Evolutionary conservation across 805 yeast species (phyloP).

Genomic region (Saturnispora halmiae): DNA sequence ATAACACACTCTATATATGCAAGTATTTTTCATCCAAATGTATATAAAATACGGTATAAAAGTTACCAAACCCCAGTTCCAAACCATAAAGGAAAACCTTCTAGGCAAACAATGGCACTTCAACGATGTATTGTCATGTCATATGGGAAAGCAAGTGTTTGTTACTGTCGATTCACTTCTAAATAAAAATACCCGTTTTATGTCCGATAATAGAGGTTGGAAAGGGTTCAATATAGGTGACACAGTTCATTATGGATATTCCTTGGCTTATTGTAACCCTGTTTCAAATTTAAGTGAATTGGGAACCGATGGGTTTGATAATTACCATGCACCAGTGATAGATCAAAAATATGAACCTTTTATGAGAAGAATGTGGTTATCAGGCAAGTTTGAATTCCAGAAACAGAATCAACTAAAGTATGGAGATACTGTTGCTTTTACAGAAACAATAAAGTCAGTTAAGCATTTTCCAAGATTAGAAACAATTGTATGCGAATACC

Average conservation of each 20-base stretch:
- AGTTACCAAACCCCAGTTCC: constrained; percentile 5
- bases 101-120: constrained; percentile 19
- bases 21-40: neutral
- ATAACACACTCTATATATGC: neutral
- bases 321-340: constrained; percentile 56
- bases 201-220: constrained; percentile 11
- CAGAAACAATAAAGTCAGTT: constrained; percentile 41
- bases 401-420: constrained; percentile 25
- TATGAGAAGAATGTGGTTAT: constrained; percentile 73
- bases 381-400: constrained; percentile 48
- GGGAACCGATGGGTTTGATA: constrained; percentile 72
- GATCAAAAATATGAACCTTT: constrained; percentile 15
- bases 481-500: constrained; percentile 42
- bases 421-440: constrained; percentile 37
- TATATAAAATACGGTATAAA: neutral
- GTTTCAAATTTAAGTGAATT: constrained; percentile 36
- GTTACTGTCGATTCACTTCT: constrained; percentile 24
- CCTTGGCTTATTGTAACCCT: constrained; percentile 62
- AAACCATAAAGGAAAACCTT: constrained; percentile 13
- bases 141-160: constrained; percentile 22
- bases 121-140: constrained; percentile 25
- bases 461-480: constrained; percentile 30
- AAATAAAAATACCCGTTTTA: constrained; percentile 10
- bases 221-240: constrained; percentile 10
- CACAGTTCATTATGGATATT: constrained; percentile 44